Base-by-base conservation (phyloP, 306 rosid species). In the Rubus parviflorus region DNA sequence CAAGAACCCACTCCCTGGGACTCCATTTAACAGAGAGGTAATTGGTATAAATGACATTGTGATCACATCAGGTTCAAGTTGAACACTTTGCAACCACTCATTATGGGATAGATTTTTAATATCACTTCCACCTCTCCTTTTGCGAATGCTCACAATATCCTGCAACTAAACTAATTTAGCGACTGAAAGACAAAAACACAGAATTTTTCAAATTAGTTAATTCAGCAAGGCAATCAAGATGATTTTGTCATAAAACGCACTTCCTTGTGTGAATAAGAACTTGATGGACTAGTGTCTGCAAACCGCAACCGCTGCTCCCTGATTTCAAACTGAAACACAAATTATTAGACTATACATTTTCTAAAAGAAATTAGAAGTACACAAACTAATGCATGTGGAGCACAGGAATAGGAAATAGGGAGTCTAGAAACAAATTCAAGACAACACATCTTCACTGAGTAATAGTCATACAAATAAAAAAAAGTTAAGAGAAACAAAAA, bases 1-100 rank as follows among this genome's bases (percentile, higher is more conserved):
- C 86, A 95, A 87, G 87, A 95, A 95, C 82, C 98, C 98, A 82
- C 98, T 90, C 80, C 98, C 98, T 0, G 89, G 97, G 47, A 95
- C 97, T 82, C 98, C 98, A 79, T 92, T 92, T 77, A 95, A 81
- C 67, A 95, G 82, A 88, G 98, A 92, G 16, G 97, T 92, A 74
- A 95, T 86, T 61, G 98, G 98, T 81, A 95, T 89, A 72, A 95
- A 92, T 58, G 98, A 90, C 97, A 95, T 89, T 81, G 97, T 87
- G 86, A 95, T 95, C 77, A 89, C 97, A 84, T 92, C 97, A 71
- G 98, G 97, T 86, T 90, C 93, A 20, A 17, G 76, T 86, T 92
- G 98, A 81, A 95, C 97, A 74, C 89, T 88, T 68, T 86, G 97
- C 70, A 95, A 80, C 98, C 98, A 95, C 74, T 88, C 95, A 76